A percentile compares a stretch with the other conserved stretches of the same genome.
phyloP scores from a whole-genome alignment of 352 stramenopile species.

The Halophytophthora polymorphica region DNA sequence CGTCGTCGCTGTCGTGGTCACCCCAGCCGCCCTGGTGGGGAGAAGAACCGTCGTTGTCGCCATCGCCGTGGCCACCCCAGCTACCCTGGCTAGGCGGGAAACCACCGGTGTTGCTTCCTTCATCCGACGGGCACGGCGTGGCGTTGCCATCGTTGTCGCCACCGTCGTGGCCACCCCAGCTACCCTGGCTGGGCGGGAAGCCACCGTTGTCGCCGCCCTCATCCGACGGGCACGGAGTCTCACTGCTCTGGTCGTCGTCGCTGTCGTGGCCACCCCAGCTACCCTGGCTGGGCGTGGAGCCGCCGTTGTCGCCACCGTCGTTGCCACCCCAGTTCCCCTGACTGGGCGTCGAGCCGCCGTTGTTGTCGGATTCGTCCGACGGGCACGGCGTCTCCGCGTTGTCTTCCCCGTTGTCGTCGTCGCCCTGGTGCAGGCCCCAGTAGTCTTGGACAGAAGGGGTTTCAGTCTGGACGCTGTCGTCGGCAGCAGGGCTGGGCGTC shows the following conservation, averaged over 20 bases:
- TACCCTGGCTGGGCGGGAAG: not conserved
- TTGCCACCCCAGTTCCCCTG: too few relatives aligned
- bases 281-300: slow-evolving; percentile 7
- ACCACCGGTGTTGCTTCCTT: slow-evolving; percentile 1
- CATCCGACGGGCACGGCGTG: slow-evolving; percentile 7
- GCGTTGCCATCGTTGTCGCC: too few relatives aligned
- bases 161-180: too few relatives aligned
- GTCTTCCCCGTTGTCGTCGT: slow-evolving; percentile 5
- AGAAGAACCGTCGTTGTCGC: too few relatives aligned
- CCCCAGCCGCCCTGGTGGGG: too few relatives aligned
- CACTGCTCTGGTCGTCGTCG: too few relatives aligned
- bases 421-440: not conserved
- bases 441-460: too few relatives aligned
- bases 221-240: slow-evolving; percentile 8
- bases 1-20: too few relatives aligned
- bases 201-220: slow-evolving; percentile 2
- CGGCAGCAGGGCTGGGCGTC: too few relatives aligned
- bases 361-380: not conserved
- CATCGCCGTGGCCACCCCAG: too few relatives aligned
- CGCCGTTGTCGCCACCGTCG: too few relatives aligned
- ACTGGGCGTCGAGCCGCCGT: not conserved
- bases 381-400: slow-evolving; percentile 11
- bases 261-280: slow-evolving; percentile 11
- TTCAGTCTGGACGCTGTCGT: too few relatives aligned
- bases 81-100: not conserved